These are phyloP conservation scores for Ustilago loliicola DNA, from an alignment of 1,284 basidiomycete genomes.

Conservation along the genomic window DNA sequence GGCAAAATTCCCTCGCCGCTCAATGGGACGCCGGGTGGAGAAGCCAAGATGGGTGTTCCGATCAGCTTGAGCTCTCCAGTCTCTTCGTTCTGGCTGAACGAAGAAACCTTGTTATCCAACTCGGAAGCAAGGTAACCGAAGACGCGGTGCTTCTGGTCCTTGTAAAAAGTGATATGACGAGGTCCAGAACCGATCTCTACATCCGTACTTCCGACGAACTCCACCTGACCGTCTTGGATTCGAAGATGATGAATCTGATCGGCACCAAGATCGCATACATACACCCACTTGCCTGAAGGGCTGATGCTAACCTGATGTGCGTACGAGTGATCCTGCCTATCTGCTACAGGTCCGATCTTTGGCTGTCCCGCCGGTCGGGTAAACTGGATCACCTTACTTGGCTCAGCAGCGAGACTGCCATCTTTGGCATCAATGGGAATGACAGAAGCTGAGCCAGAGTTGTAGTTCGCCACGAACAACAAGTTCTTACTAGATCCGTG, in stretches of 20 bases:
- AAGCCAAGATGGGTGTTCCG: conserved; percentile 33
- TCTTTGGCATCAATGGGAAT: conserved; percentile 23
- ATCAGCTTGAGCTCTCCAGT: conserved; percentile 32
- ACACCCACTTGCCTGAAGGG: conserved; percentile 52
- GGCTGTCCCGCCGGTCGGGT: conserved; percentile 14
- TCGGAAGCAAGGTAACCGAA: conserved; percentile 59
- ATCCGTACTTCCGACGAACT: conserved; percentile 29
- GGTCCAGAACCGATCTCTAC: conserved; percentile 45
- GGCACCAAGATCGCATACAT: conserved; percentile 58
- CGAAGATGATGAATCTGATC: conserved; percentile 57
- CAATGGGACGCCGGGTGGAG: conserved; percentile 46
- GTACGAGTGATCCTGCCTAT: conserved; percentile 58
- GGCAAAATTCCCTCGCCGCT: conserved; percentile 38
- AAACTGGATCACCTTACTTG: conserved; percentile 44
- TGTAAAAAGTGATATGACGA: conserved; percentile 46
- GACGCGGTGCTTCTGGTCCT: not conserved
- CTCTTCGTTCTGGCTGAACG: conserved; percentile 32
- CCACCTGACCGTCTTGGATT: conserved; percentile 13
- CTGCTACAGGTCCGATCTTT: conserved; percentile 49
- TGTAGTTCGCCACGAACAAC: conserved; percentile 57
- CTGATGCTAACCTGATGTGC: conserved; percentile 56
- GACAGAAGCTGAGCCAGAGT: conserved; percentile 35
- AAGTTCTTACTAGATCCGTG: conserved; percentile 20
- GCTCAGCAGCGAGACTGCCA: conserved; percentile 22
- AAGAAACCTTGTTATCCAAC: conserved; percentile 48